These are phyloP conservation scores for Fragilariopsis cylindrus DNA, from an alignment of 108 stramenopile genomes.

Conservation along the genomic window DNA sequence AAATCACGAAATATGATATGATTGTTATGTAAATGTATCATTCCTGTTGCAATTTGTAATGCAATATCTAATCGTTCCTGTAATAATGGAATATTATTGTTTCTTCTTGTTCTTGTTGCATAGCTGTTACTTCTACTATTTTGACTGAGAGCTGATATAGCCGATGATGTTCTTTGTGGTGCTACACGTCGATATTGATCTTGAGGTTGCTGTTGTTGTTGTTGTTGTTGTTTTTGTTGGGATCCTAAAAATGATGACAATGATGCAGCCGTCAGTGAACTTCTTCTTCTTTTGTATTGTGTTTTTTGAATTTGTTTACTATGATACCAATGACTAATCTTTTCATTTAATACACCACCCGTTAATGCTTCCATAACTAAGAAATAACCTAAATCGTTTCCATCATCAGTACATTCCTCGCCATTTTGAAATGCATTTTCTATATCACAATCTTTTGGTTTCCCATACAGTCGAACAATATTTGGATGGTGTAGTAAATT, in stretches of 20 bases:
- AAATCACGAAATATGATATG: conserved; percentile 80
- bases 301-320: too few species aligned
- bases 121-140: background rate
- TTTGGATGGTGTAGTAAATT: conserved; percentile 27
- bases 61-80: conserved; percentile 34
- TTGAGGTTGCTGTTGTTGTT: background rate
- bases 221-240: background rate
- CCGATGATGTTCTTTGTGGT: too few species aligned
- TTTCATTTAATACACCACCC: conserved; percentile 31
- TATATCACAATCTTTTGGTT: conserved; percentile 21
- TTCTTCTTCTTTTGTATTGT: background rate
- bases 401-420: background rate
- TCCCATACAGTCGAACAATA: conserved; percentile 33
- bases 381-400: conserved; percentile 37
- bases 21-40: conserved; percentile 35
- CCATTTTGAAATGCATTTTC: background rate
- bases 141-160: too few species aligned
- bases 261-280: background rate
- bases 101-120: background rate
- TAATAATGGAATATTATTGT: conserved; percentile 1
- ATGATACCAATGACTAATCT: conserved; percentile 34
- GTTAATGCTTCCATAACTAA: conserved; percentile 56
- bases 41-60: conserved; percentile 37
- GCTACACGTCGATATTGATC: background rate
- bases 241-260: too few species aligned